These are phyloP conservation scores for Paraphoma chrysanthemicola DNA, from an alignment of 2,329 filamentous ascomycete genomes.

Conservation along the genomic window DNA sequence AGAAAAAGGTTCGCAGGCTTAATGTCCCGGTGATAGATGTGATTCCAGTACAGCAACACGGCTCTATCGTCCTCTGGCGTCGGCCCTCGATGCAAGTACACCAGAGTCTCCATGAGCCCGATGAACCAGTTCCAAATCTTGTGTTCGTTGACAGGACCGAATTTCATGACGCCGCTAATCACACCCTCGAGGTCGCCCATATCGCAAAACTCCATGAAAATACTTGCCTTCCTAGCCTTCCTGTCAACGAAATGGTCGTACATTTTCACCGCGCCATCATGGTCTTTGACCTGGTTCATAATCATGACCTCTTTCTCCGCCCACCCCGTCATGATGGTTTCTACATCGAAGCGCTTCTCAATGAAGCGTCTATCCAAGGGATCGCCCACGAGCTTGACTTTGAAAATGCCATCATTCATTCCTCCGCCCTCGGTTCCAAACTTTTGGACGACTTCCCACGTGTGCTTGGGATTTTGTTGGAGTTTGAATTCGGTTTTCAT, in stretches of 20 bases:
- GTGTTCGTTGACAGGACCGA: slow-evolving; percentile 9
- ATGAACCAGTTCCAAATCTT: slow-evolving; percentile 24
- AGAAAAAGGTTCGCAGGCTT: slow-evolving; percentile 28
- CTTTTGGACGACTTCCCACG: background rate
- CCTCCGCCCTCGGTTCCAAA: slow-evolving; percentile 2
- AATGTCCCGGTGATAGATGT: slow-evolving; percentile 24
- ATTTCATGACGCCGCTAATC: background rate
- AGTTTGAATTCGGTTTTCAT: background rate
- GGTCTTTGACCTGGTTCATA: slow-evolving; percentile 15
- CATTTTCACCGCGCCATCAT: slow-evolving; percentile 13
- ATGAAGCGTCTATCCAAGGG: slow-evolving; percentile 12
- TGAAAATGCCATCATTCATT: slow-evolving; percentile 11
- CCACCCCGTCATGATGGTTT: background rate
- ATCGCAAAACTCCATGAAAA: slow-evolving; percentile 25
- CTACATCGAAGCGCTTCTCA: slow-evolving; percentile 16
- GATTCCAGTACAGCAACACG: slow-evolving; percentile 13
- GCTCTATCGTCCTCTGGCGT: slow-evolving; percentile 9
- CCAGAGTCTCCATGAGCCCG: slow-evolving; percentile 13
- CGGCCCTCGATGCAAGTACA: slow-evolving; percentile 20
- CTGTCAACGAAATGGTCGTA: slow-evolving; percentile 19
- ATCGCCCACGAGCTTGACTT: slow-evolving; percentile 8
- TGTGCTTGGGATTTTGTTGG: background rate
- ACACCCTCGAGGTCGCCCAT: slow-evolving; percentile 10
- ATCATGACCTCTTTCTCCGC: slow-evolving; percentile 16
- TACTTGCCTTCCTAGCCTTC: slow-evolving; percentile 1